phyloP scores from a whole-genome alignment of 2,329 filamentous ascomycete genomes.

The Diaporthe aspalathi region DNA sequence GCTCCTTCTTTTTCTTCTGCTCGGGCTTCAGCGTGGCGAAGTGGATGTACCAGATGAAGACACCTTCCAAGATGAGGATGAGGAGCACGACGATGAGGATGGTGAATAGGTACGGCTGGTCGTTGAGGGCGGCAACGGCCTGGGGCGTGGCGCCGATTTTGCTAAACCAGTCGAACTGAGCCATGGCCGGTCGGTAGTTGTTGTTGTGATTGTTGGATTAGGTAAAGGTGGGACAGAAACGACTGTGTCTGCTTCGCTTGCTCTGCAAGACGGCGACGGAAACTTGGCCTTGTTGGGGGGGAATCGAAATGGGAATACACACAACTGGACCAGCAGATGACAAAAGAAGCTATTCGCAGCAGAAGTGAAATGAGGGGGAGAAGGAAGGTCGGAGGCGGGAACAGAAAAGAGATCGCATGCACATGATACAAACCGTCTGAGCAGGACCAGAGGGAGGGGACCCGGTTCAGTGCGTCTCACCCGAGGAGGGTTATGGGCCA shows the following conservation, averaged over 20 bases:
- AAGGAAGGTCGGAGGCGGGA: slow-evolving; percentile 36
- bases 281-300: not conserved
- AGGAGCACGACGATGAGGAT: slow-evolving; percentile 67
- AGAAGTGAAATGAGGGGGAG: slow-evolving; percentile 16
- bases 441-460: slow-evolving; percentile 13
- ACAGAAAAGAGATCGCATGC: slow-evolving; percentile 28
- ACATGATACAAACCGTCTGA: slow-evolving; percentile 27
- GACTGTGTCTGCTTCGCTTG: slow-evolving; percentile 35
- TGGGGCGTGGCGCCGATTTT: slow-evolving; percentile 68
- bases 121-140: slow-evolving; percentile 70
- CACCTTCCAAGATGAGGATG: slow-evolving; percentile 57
- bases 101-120: slow-evolving; percentile 69
- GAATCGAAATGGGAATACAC: slow-evolving; percentile 37
- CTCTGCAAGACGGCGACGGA: slow-evolving; percentile 34
- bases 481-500: slow-evolving; percentile 15
- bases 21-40: slow-evolving; percentile 70
- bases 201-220: not conserved
- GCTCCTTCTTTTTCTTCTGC: slow-evolving; percentile 63
- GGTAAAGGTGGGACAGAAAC: not conserved
- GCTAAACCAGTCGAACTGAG: slow-evolving; percentile 67
- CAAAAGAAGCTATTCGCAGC: slow-evolving; percentile 31
- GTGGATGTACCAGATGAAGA: slow-evolving; percentile 69
- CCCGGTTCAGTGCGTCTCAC: slow-evolving; percentile 26
- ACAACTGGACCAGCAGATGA: slow-evolving; percentile 38
- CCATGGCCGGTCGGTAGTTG: slow-evolving; percentile 50